Percentiles rank a stretch among this genome's conserved stretches.
Evolutionary conservation across 345 rosid genomes (phyloP).

Genomic region (Euphorbia tirucalli): DNA sequence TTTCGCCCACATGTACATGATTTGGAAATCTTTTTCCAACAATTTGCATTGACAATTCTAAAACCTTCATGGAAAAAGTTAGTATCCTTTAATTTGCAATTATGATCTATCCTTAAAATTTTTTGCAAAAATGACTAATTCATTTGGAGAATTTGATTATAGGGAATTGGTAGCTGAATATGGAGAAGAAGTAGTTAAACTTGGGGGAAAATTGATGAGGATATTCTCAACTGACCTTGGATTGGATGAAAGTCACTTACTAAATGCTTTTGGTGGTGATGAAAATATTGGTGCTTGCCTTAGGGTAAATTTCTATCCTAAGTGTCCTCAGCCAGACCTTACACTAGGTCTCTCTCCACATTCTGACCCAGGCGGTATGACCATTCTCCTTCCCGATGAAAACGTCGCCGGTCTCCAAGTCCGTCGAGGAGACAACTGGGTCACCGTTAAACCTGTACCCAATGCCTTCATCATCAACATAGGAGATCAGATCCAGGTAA

Average conservation of each 20-base stretch:
- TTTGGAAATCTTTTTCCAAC: background rate
- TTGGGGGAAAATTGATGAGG: conserved; percentile 29
- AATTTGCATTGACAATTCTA: background rate
- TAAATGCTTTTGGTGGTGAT: conserved; percentile 28
- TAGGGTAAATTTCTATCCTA: conserved; percentile 32
- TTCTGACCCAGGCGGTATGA: conserved; percentile 34
- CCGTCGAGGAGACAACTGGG: conserved; percentile 17
- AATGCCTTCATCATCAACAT: conserved; percentile 30
- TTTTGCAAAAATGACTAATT: too few species aligned
- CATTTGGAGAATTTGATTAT: background rate
- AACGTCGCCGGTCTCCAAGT: conserved; percentile 31
- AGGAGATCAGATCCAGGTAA: conserved; percentile 35
- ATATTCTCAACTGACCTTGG: conserved; percentile 27
- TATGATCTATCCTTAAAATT: too few species aligned
- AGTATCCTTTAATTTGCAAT: too few species aligned
- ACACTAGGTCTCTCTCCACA: conserved; percentile 33
- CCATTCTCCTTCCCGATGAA: conserved; percentile 33
- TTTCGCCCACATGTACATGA: background rate
- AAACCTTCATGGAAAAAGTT: background rate
- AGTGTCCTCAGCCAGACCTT: conserved; percentile 35
- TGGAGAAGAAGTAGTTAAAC: conserved; percentile 16
- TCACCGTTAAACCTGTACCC: conserved; percentile 26
- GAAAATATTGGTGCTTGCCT: conserved; percentile 26
- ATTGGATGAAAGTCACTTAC: conserved; percentile 22
- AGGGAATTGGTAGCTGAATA: conserved; percentile 31